Percentiles rank a stretch among this genome's conserved stretches.
phyloP scores from a whole-genome alignment of 2,329 filamentous ascomycete genomes.

The Colletotrichum scovillei region DNA sequence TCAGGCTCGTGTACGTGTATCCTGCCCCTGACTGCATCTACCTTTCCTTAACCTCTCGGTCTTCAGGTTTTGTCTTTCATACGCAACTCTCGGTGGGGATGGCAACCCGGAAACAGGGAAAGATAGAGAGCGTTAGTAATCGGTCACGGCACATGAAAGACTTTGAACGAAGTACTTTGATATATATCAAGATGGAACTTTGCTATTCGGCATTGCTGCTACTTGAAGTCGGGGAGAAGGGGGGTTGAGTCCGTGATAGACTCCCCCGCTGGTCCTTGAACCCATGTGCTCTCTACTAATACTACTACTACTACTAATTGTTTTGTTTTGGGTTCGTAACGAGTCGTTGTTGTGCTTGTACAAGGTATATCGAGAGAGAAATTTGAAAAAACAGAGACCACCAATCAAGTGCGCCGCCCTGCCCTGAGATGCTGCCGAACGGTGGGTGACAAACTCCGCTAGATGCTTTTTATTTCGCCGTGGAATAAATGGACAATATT shows the following conservation, averaged over 20 bases:
- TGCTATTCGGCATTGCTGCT: slow-evolving; percentile 25
- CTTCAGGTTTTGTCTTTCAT: too few relatives aligned
- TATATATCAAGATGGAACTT: slow-evolving; percentile 8
- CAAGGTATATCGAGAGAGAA: slow-evolving; percentile 18
- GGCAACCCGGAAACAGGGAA: too few relatives aligned
- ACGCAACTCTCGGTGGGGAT: too few relatives aligned
- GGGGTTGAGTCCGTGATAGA: background rate
- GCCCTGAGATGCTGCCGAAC: background rate
- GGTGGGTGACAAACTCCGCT: background rate
- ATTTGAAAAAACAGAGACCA: too few relatives aligned
- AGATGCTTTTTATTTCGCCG: slow-evolving; percentile 11
- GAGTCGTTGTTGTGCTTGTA: slow-evolving; percentile 21
- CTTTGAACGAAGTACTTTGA: background rate
- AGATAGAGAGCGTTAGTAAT: background rate
- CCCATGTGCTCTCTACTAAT: background rate
- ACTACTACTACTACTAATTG: slow-evolving; percentile 14
- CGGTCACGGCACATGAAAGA: too few relatives aligned
- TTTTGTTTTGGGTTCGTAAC: slow-evolving; percentile 16
- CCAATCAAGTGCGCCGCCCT: background rate
- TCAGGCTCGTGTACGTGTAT: too few relatives aligned
- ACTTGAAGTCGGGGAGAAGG: background rate
- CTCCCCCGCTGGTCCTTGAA: background rate
- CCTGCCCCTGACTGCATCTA: too few relatives aligned
- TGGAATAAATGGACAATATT: background rate
- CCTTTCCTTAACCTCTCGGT: too few relatives aligned